These are phyloP conservation scores for Rhizophagus sp. DNA, from an alignment of 192 early-diverging fungal species.

Conservation along the genomic window DNA sequence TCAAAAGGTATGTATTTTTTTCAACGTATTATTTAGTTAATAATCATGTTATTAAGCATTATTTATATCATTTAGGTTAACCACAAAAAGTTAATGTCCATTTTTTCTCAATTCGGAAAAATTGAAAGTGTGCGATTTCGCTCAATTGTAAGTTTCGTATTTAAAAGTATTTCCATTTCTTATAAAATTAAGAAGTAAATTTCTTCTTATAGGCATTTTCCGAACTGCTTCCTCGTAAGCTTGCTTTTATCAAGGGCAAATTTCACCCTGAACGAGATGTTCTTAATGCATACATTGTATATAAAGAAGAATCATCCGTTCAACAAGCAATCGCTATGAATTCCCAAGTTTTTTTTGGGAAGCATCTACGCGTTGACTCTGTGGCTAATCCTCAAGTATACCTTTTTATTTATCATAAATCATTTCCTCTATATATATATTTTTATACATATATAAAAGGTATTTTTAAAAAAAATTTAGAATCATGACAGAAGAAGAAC, in stretches of 20 bases:
- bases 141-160: constrained; percentile 65
- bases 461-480: constrained; percentile 32
- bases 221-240: constrained; percentile 70
- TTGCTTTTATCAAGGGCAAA: constrained; percentile 80
- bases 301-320: constrained; percentile 56
- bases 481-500: constrained; percentile 77
- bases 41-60: background rate
- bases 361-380: constrained; percentile 86
- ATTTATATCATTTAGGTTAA: constrained; percentile 42
- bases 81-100: constrained; percentile 66
- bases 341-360: constrained; percentile 77
- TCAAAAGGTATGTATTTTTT: constrained; percentile 47
- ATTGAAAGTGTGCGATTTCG: constrained; percentile 90
- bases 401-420: background rate
- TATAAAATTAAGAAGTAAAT: too few species aligned
- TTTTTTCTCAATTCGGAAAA: constrained; percentile 68
- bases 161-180: background rate
- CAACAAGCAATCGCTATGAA: constrained; percentile 70
- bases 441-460: background rate
- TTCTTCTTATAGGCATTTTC: constrained; percentile 46
- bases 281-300: constrained; percentile 92
- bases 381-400: constrained; percentile 50
- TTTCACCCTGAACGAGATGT: constrained; percentile 83
- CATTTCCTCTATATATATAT: too few species aligned
- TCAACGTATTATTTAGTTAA: background rate